Evolutionary conservation across 108 stramenopile species (phyloP), one percentile per base, ranked within the genome.

Genomic region (Stephanodiscus triporus): DNA sequence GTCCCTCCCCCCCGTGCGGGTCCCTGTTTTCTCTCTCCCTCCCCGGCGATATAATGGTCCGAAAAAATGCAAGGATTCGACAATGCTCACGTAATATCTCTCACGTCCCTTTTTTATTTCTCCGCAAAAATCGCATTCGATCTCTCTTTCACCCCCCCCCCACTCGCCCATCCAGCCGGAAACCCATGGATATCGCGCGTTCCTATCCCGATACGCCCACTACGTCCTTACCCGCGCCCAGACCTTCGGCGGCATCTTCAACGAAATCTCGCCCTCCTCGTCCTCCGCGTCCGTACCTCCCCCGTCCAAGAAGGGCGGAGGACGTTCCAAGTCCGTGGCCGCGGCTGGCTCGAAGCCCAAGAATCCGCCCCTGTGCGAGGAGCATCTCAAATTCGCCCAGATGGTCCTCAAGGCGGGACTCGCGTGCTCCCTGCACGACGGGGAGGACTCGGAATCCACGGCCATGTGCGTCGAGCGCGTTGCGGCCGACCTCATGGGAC

Each of bases 161-260:
- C 14, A 7, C n/a, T 20, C 7, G 23, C 22, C 57, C 62, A 24
- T 74, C 16, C 68, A 86, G 75, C 89, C 91, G 20, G 89, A 91
- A 57, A 82, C 73, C 45, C 74, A 80, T 17, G 83, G 81, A 30
- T 91, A 79, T 76, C 76, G 86, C 26, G 92, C 89, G 22, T 96
- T 93, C 78, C 78, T 96, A 77, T 81, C 91, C 45, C 81, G 95
- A 20, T 96, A 96, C 62, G 91, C 95, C 50, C 95, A 96, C 83
- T 96, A 93, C 63, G 95, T 96, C 6, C 70, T 96, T 17, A 86
- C 93, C 16, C 88, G 95, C n/a, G 89, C 89, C 20, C 92, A 93
- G 75, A 92, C 91, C 64, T 96, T 93, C 61, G 92, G 91, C 23
- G 92, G 92, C 22, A 70, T 88, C 77, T 96, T 96, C 69, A 88